Base-by-base conservation (phyloP, 495 filamentous ascomycete species). In the Pyrenula aspistea region DNA sequence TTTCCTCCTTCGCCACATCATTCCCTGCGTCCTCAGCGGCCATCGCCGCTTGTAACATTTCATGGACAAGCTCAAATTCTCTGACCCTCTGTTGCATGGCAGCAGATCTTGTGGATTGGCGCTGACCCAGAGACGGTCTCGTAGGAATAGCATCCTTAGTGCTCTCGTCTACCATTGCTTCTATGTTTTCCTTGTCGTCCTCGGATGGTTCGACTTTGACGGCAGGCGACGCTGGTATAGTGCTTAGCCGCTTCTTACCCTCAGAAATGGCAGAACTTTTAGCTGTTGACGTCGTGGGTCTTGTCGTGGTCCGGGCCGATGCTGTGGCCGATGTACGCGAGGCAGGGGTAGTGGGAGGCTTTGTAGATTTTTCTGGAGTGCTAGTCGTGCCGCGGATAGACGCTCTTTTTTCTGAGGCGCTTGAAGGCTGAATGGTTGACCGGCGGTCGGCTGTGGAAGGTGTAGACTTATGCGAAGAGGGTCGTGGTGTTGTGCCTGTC, bases 391-490 rank as follows among this genome's bases (percentile, higher is more conserved):
- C 68, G 0, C 61, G 68, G 23, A 68, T 63, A 11, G 71, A 65
- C 2, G 71, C 64, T 22, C 68, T 61, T 57, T 71, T 74, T 25
- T 68, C 67, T 2, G 70, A 65, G 19, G 67, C 53, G 21, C 65
- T 57, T 1, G 72, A 66, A 12, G 66, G 63, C n/a, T 67, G 67
- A 23, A 74, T 66, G 60, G 69, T 77, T 23, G 74, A 68, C 55
- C 73, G 62, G 12, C 74, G 68, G 55, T 75, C 71, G 15, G 68
- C 23, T 10, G 68, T 67, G 24, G 69, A 70, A n/a, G 70, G 62
- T 2, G 59, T 61, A 15, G 73, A 55, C 62, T 68, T 74, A 25
- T 67, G 59, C 1, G 73, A 70, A 1, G 73, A 65, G 1, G 71
- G 65, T 10, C 66, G 69, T 23, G 69, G 64, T 11, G 56, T 50